These are phyloP conservation scores for Lactifluus subvellereus DNA, from an alignment of 768 basidiomycete species.

Conservation along the genomic window DNA sequence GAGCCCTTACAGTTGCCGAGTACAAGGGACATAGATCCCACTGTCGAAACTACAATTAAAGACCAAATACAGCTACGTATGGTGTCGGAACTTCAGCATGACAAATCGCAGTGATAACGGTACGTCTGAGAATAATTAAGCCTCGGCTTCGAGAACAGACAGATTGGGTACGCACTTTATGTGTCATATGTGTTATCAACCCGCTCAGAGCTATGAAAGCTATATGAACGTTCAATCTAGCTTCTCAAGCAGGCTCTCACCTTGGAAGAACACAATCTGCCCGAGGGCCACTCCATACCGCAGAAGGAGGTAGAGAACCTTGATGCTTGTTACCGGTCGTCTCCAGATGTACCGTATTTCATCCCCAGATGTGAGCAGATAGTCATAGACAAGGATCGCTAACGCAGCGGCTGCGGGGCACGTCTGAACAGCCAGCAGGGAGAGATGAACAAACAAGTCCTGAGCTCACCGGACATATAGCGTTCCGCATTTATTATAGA, in stretches of 20 bases:
- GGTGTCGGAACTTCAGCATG: background rate
- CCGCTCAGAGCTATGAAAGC: conserved; percentile 8
- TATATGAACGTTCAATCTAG: background rate
- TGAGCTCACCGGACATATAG: conserved; percentile 11
- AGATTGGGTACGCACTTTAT: background rate
- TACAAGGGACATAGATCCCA: conserved; percentile 31
- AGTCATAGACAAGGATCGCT: conserved; percentile 38
- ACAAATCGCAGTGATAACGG: background rate
- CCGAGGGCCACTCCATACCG: conserved; percentile 35
- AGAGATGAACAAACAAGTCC: background rate
- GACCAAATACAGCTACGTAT: conserved; percentile 8
- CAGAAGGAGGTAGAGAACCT: conserved; percentile 37
- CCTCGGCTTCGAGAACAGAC: background rate
- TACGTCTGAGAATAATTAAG: conserved; percentile 3
- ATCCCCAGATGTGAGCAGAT: conserved; percentile 37
- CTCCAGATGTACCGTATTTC: conserved; percentile 41
- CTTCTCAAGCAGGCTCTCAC: conserved; percentile 22
- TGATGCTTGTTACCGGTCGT: conserved; percentile 34
- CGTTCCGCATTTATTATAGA: conserved; percentile 3
- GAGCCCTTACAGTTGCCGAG: conserved; percentile 27
- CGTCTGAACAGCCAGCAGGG: background rate
- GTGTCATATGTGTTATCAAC: background rate
- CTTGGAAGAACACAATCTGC: conserved; percentile 28
- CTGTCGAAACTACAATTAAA: conserved; percentile 3
- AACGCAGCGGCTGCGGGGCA: conserved; percentile 31